These are phyloP conservation scores for Penicillium sp. DNA, from an alignment of 2,329 filamentous ascomycete species.

Conservation along the genomic window DNA sequence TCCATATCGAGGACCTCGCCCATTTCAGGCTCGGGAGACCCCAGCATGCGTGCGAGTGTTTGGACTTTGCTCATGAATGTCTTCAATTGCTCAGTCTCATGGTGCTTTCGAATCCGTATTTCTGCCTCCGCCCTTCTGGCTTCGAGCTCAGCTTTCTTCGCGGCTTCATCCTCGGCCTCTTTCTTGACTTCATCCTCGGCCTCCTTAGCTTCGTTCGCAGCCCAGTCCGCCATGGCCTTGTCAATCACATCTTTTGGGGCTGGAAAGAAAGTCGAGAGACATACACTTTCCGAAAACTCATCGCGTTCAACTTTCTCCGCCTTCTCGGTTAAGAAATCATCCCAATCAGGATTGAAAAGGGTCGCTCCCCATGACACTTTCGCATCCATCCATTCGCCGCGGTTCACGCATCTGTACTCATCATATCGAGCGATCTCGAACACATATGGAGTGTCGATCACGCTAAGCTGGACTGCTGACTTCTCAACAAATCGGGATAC, in stretches of 20 bases:
- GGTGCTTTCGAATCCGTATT: not conserved
- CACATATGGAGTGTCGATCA: conserved; percentile 44
- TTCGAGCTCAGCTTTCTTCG: not conserved
- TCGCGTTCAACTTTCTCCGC: not conserved
- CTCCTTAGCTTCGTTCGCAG: not conserved
- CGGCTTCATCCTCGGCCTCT: not conserved
- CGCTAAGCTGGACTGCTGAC: conserved; percentile 38
- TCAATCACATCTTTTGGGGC: not conserved
- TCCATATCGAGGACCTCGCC: not conserved
- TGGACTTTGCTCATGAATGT: conserved; percentile 6
- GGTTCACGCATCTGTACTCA: conserved; percentile 23
- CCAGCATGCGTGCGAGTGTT: conserved; percentile 3
- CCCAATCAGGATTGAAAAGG: conserved; percentile 43
- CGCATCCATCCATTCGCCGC: conserved; percentile 3
- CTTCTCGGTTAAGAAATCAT: conserved; percentile 36
- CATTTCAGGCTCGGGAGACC: not conserved
- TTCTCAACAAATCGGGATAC: conserved; percentile 40
- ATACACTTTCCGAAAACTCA: not conserved
- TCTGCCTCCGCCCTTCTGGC: too few species aligned
- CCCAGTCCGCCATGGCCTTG: not conserved
- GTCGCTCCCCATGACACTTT: conserved; percentile 41
- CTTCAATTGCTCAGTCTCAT: not conserved
- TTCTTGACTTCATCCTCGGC: not conserved
- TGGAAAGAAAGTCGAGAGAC: conserved; percentile 2
- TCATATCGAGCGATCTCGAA: conserved; percentile 50